Evolutionary conservation across 2,329 filamentous ascomycete species (phyloP).

Genomic region (Pestalotiopsis sp.): DNA sequence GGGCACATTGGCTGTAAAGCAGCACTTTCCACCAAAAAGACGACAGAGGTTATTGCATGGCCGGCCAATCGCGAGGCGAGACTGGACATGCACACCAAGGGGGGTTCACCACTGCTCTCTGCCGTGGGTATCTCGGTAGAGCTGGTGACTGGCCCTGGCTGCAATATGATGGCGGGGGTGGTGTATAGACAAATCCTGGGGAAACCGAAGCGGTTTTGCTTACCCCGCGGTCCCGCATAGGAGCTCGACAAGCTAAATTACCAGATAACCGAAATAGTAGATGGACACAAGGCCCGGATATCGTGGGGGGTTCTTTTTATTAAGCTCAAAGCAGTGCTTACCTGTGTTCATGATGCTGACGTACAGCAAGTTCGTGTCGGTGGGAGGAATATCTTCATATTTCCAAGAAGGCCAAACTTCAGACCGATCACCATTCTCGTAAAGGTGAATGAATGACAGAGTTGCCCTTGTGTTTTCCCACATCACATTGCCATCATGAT

Average conservation of each 20-base stretch:
- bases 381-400: neutral
- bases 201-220: neutral
- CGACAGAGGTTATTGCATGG: too few species aligned
- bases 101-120: neutral
- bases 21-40: too few species aligned
- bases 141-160: neutral
- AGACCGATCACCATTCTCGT: neutral
- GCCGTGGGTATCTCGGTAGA: constrained; percentile 10
- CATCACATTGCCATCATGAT: constrained; percentile 35
- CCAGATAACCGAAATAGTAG: neutral
- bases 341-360: neutral
- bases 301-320: neutral
- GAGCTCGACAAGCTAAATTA: neutral
- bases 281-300: neutral
- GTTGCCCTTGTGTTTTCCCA: neutral
- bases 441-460: neutral
- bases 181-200: neutral
- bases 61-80: neutral
- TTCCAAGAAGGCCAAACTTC: neutral
- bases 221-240: constrained; percentile 2
- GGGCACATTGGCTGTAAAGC: too few species aligned
- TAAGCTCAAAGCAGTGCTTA: neutral
- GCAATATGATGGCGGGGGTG: neutral
- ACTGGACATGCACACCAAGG: neutral
- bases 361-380: neutral